Evolutionary conservation across 192 early-diverging fungal genomes (phyloP).

Genomic region (Linnemannia exigua): DNA sequence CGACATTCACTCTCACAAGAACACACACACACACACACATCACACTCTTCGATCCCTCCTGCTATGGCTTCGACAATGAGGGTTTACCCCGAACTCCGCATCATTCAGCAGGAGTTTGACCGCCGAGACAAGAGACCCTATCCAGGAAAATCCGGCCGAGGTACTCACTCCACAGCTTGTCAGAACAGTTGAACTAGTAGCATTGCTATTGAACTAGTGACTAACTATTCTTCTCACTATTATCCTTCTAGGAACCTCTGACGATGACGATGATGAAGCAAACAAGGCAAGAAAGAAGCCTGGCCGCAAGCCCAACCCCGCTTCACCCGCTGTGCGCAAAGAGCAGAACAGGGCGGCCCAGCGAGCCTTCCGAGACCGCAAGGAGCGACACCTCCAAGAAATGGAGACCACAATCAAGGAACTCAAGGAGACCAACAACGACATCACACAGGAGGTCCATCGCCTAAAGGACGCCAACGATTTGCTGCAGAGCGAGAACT

Average conservation of each 20-base stretch:
- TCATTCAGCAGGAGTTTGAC: slow-evolving; percentile 52
- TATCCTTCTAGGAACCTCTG: slow-evolving; percentile 1
- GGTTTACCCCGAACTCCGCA: slow-evolving; percentile 34
- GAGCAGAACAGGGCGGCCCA: slow-evolving; percentile 93
- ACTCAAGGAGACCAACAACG: slow-evolving; percentile 69
- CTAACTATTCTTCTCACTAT: background rate
- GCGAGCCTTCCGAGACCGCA: slow-evolving; percentile 90
- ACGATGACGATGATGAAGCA: slow-evolving; percentile 29
- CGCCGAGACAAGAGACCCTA: slow-evolving; percentile 27
- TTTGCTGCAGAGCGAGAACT: slow-evolving; percentile 56
- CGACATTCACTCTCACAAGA: background rate
- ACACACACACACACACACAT: background rate
- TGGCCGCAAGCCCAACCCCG: slow-evolving; percentile 70
- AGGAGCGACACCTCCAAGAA: slow-evolving; percentile 79
- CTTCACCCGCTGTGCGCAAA: slow-evolving; percentile 69
- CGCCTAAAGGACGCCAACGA: slow-evolving; percentile 46
- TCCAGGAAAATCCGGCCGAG: background rate
- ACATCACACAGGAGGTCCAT: slow-evolving; percentile 53
- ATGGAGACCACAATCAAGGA: slow-evolving; percentile 80
- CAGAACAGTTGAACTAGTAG: background rate
- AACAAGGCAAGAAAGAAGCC: slow-evolving; percentile 65
- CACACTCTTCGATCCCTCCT: background rate
- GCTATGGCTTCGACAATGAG: slow-evolving; percentile 45
- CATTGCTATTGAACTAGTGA: background rate
- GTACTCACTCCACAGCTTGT: background rate